phyloP scores from a whole-genome alignment of 2,329 filamentous ascomycete genomes.

The Ascochyta rabiei region DNA sequence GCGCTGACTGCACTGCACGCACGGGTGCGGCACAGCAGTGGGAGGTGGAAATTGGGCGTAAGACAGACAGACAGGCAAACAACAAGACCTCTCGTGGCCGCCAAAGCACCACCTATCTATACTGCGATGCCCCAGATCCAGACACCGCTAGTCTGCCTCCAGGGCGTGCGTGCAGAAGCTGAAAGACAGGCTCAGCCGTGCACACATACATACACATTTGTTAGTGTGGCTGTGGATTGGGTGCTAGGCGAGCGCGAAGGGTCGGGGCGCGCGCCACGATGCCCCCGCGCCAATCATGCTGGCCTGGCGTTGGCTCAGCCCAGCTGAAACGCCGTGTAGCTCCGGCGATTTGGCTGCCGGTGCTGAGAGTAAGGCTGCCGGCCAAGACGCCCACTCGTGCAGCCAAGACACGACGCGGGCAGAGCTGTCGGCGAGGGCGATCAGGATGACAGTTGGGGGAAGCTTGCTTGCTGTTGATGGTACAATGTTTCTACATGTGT shows the following conservation, averaged over 20 bases:
- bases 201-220: background rate
- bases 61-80: conserved; percentile 11
- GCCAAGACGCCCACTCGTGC: conserved; percentile 2
- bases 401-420: conserved; percentile 2
- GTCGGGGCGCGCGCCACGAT: conserved; percentile 9
- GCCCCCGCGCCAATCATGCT: conserved; percentile 3
- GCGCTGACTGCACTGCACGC: conserved; percentile 1
- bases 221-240: conserved; percentile 3
- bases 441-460: background rate
- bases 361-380: background rate
- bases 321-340: conserved; percentile 7
- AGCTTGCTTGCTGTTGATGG: conserved; percentile 3
- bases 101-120: conserved; percentile 3
- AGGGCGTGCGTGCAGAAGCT: conserved; percentile 7
- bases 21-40: conserved; percentile 11
- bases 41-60: conserved; percentile 10
- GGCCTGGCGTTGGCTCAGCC: background rate
- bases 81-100: conserved; percentile 1
- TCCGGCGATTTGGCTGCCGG: conserved; percentile 7
- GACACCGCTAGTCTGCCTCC: background rate
- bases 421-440: background rate
- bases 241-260: conserved; percentile 5
- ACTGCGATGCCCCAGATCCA: background rate
- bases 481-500: conserved; percentile 13
- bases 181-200: background rate